phyloP scores from a whole-genome alignment of 305 asterid genomes.

The Rubia balearica region DNA sequence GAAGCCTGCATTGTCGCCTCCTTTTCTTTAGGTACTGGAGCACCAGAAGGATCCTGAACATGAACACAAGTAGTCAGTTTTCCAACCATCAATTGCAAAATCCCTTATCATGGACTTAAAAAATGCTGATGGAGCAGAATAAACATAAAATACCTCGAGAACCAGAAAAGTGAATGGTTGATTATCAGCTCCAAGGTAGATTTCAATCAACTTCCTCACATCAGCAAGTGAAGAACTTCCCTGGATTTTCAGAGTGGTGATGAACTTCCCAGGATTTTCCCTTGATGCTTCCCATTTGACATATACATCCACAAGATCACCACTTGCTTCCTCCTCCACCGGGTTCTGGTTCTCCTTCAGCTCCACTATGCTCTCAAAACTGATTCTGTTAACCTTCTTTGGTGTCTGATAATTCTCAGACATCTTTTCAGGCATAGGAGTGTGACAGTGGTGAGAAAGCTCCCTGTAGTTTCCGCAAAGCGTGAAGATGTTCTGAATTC shows the following conservation, averaged over 20 bases:
- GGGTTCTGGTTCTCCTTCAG: slow-evolving; percentile 38
- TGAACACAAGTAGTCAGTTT: not conserved
- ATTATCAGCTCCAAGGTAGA: slow-evolving; percentile 51
- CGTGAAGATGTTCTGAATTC: slow-evolving; percentile 61
- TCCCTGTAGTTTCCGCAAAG: slow-evolving; percentile 62
- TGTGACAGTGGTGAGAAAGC: slow-evolving; percentile 30
- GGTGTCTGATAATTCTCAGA: slow-evolving; percentile 19
- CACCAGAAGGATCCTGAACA: slow-evolving; percentile 42
- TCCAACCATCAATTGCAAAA: not conserved
- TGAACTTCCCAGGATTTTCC: slow-evolving; percentile 63
- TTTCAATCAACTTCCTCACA: slow-evolving; percentile 67
- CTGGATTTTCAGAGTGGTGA: slow-evolving; percentile 58
- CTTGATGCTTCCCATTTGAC: slow-evolving; percentile 83
- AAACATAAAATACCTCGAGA: slow-evolving; percentile 43
- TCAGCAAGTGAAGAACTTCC: slow-evolving; percentile 71
- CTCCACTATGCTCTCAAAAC: slow-evolving; percentile 21
- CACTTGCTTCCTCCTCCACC: slow-evolving; percentile 24
- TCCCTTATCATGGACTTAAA: too few relatives aligned
- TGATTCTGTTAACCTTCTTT: slow-evolving; percentile 10
- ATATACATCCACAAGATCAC: slow-evolving; percentile 26
- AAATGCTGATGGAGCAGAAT: not conserved
- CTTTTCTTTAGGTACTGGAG: slow-evolving; percentile 60
- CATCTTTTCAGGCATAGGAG: slow-evolving; percentile 25
- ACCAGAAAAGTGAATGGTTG: slow-evolving; percentile 59
- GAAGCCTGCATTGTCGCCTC: slow-evolving; percentile 36